These are phyloP conservation scores for Phialophora macrospora DNA, from an alignment of 2,329 filamentous ascomycete genomes.

Conservation along the genomic window DNA sequence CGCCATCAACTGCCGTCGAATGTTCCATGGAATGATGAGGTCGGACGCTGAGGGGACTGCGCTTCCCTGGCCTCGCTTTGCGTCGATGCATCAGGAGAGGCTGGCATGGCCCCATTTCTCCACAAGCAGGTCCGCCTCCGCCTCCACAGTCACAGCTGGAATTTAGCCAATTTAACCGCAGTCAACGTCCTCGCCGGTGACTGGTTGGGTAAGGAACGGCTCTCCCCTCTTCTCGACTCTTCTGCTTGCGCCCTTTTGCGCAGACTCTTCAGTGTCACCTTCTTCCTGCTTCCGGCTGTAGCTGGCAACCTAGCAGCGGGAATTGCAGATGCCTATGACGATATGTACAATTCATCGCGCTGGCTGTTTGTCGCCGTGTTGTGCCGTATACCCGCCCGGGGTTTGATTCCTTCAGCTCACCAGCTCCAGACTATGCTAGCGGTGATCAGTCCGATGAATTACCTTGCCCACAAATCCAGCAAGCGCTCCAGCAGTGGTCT, in stretches of 20 bases:
- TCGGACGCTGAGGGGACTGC: constrained; percentile 4
- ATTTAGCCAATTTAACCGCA: constrained; percentile 21
- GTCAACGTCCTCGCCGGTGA: neutral
- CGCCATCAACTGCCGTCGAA: constrained; percentile 18
- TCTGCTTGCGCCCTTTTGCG: constrained; percentile 13
- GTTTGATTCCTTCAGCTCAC: neutral
- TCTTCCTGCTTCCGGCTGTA: neutral
- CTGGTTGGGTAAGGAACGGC: neutral
- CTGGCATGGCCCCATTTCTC: constrained; percentile 12
- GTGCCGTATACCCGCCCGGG: constrained; percentile 6
- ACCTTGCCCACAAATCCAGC: neutral
- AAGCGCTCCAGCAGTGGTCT: neutral
- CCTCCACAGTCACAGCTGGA: constrained; percentile 23
- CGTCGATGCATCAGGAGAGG: constrained; percentile 22
- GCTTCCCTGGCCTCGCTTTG: neutral
- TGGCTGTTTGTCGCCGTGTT: neutral
- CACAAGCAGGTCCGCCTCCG: constrained; percentile 18
- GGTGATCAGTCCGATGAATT: constrained; percentile 7
- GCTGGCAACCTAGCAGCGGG: neutral
- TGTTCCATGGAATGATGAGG: constrained; percentile 24
- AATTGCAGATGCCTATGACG: constrained; percentile 10
- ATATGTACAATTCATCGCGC: neutral
- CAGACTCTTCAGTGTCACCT: constrained; percentile 1
- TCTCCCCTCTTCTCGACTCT: constrained; percentile 10
- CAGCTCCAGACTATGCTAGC: neutral